phyloP scores from a whole-genome alignment of 345 rosid species.

The Murraya paniculata region DNA sequence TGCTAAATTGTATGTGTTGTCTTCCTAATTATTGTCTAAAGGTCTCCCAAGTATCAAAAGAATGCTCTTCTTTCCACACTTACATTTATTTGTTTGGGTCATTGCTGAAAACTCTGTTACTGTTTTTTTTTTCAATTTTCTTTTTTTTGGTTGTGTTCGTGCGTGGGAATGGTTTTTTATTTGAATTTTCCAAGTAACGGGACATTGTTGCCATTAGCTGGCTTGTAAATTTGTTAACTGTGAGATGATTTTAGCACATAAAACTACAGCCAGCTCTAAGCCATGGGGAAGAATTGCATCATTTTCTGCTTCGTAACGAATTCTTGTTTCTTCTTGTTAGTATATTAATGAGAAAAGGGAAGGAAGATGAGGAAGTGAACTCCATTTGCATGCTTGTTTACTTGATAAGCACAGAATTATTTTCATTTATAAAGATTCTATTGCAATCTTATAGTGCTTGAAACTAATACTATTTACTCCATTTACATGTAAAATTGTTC shows the following conservation, averaged over 20 bases:
- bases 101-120: not conserved
- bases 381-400: not conserved
- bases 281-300: not conserved
- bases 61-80: not conserved
- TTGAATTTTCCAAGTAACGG: not conserved
- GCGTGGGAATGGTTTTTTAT: not conserved
- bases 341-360: not conserved
- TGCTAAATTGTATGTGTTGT: not conserved
- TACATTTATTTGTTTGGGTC: not conserved
- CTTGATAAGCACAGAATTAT: not conserved
- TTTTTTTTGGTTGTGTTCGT: not conserved
- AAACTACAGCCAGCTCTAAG: not conserved
- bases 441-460: not conserved
- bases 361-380: not conserved
- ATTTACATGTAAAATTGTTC: conserved; percentile 10
- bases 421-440: not conserved
- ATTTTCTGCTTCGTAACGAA: not conserved
- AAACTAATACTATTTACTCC: conserved; percentile 4
- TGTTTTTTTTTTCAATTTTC: not conserved
- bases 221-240: not conserved
- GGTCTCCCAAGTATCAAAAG: not conserved
- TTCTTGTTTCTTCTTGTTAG: not conserved
- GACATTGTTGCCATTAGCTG: not conserved
- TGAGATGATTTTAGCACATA: conserved; percentile 1
- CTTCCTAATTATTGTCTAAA: not conserved